Evolutionary conservation across 1,139 yeast genomes (phyloP).

Genomic region (Protomyces gravidus): DNA sequence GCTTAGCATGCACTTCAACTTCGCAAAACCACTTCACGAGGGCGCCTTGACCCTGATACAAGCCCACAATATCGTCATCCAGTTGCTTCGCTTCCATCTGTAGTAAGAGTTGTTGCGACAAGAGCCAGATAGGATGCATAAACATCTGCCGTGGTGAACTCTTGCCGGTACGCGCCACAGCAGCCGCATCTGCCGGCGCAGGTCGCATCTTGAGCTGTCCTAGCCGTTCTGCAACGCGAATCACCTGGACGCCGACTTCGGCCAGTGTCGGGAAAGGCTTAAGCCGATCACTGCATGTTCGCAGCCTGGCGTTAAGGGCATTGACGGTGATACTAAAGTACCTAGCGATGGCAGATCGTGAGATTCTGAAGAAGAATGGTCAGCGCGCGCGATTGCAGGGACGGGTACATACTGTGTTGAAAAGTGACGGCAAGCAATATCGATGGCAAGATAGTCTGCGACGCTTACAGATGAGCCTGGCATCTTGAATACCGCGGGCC

Average conservation of each 20-base stretch:
- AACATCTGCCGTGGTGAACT: neutral
- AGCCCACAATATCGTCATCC: neutral
- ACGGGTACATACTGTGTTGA: neutral
- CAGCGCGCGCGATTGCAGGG: neutral
- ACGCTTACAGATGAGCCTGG: conserved; percentile 23
- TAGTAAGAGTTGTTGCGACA: neutral
- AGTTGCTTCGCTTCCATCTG: neutral
- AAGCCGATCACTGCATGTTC: conserved; percentile 17
- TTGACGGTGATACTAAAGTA: conserved; percentile 19
- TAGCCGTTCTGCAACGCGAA: neutral
- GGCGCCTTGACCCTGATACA: neutral
- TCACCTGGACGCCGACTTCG: neutral
- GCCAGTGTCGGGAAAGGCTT: conserved; percentile 8
- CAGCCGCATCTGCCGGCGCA: neutral
- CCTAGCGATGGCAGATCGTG: conserved; percentile 13
- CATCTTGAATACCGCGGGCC: neutral
- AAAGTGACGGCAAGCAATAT: conserved; percentile 24
- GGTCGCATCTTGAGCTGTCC: neutral
- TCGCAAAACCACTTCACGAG: neutral
- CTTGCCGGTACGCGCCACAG: neutral
- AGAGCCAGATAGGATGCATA: neutral
- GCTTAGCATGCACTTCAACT: neutral
- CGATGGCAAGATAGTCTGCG: conserved; percentile 26
- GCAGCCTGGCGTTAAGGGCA: conserved; percentile 16
- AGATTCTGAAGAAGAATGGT: neutral